phyloP scores from a whole-genome alignment of 768 basidiomycete species.

The Lactifluus rugatus region DNA sequence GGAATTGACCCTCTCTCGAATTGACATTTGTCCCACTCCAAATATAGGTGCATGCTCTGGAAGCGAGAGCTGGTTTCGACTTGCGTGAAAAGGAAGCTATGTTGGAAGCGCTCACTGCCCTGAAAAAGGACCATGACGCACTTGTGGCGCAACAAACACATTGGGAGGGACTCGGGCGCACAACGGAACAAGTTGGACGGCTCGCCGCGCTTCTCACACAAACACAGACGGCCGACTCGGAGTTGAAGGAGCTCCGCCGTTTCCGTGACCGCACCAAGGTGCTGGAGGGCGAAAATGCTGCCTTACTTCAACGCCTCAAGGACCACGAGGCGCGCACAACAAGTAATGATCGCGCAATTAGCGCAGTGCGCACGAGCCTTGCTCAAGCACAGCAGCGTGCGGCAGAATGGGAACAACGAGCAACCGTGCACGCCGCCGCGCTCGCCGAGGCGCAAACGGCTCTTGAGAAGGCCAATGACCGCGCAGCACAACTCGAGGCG shows the following conservation, averaged over 20 bases:
- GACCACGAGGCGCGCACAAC: constrained; percentile 57
- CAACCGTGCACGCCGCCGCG: constrained; percentile 58
- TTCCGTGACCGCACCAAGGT: constrained; percentile 45
- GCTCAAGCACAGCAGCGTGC: constrained; percentile 68
- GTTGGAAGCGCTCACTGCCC: constrained; percentile 36
- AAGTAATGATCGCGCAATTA: constrained; percentile 52
- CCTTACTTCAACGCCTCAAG: constrained; percentile 61
- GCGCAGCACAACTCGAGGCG: constrained; percentile 53
- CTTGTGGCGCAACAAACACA: constrained; percentile 55
- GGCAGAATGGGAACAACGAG: constrained; percentile 71
- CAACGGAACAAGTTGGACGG: constrained; percentile 62
- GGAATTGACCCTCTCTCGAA: no score
- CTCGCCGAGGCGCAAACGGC: constrained; percentile 50
- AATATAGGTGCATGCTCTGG: constrained; percentile 48
- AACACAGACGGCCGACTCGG: constrained; percentile 57
- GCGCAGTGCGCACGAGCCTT: constrained; percentile 51
- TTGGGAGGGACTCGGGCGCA: constrained; percentile 67
- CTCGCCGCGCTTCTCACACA: constrained; percentile 44
- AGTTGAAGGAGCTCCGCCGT: constrained; percentile 59
- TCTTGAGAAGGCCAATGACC: constrained; percentile 59
- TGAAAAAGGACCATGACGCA: constrained; percentile 54
- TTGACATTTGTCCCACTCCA: no score
- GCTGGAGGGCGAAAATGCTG: constrained; percentile 57
- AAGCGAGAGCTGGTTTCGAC: constrained; percentile 46
- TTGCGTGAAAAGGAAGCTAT: constrained; percentile 56